Percentiles rank a stretch among this genome's conserved stretches.
Evolutionary conservation across 306 rosid species (phyloP).

Genomic region (Medicago arabica): DNA sequence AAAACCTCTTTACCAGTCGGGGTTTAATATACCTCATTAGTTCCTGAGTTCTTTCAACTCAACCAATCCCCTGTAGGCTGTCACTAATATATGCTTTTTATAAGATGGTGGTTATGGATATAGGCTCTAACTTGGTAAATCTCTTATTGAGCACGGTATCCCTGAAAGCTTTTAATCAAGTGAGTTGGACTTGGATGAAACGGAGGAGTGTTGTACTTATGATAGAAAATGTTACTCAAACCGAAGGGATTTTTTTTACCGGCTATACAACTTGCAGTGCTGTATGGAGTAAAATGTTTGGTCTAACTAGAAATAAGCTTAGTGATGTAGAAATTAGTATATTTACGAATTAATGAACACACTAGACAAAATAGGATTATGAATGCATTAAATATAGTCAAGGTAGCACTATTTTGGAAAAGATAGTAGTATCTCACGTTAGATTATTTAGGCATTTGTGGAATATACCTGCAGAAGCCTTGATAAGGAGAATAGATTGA

Average conservation of each 20-base stretch:
- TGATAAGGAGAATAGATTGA: not conserved
- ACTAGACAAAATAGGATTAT: not conserved
- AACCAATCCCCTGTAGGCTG: not conserved
- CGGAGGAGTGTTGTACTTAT: not conserved
- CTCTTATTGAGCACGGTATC: not conserved
- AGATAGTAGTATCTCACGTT: not conserved
- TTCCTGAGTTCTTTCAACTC: constrained; percentile 21
- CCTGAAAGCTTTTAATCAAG: not conserved
- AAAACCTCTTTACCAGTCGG: not conserved
- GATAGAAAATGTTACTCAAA: not conserved
- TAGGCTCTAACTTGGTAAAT: constrained; percentile 22
- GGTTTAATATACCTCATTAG: constrained; percentile 2
- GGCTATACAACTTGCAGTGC: not conserved
- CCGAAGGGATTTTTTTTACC: not conserved
- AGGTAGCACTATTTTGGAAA: not conserved
- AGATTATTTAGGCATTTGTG: not conserved
- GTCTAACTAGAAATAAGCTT: not conserved
- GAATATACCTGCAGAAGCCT: not conserved
- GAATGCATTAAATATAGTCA: not conserved
- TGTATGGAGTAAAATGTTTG: not conserved
- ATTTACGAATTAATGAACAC: not conserved
- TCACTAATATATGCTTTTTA: not conserved
- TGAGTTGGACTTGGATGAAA: not conserved
- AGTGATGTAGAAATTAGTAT: not conserved
- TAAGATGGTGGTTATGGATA: not conserved